Base-by-base conservation (phyloP, 2,329 filamentous ascomycete genomes). In the Aspergillus oerlinghausenensis region DNA sequence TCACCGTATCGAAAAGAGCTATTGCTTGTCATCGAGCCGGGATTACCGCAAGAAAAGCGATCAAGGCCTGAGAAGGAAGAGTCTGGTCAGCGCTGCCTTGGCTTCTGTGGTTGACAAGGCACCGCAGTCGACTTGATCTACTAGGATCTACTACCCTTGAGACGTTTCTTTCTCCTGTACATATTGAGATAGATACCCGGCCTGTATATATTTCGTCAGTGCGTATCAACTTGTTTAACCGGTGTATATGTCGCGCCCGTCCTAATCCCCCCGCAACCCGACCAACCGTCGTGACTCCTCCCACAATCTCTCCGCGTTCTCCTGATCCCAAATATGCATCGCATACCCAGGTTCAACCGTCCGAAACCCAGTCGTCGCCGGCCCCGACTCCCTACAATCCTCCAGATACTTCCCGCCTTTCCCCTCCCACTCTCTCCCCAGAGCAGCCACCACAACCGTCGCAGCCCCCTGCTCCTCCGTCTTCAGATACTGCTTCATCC, bases 221-320 rank as follows among this genome's bases (percentile, higher is more conserved):
- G 28, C 51, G 7, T 40, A 47, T 47, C n/a, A 21, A 25, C 23
- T 19, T 51, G 17, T 38, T 23, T n/a, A 35, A 4, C 23, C 23
- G 23, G 23, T 23, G 19, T 11, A 47, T 40, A 50, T 51, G 56
- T 57, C 55, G 4, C 49, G 47, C 19, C 32, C 35, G 49, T 32
- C 21, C 29, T 45, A 9, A 57, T 25, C 29, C 28, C 50, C 6
- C 3, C 19, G 10, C 29, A 52, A 21, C 5, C 60, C 71, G n/a
- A 80, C 77, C 50, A 80, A 60, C 60, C 76, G 65, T 67, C 80
- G 76, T n/a, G 75, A 79, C 49, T 79, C 47, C 47, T 69, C 69
- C 79, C 79, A 82, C 40, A 80, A 64, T 65, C 63, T 77, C 56
- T 77, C 73, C 0, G 79, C 78, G 38, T 66, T 67, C 5, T 63